These are phyloP conservation scores for Globisporangium spiculum DNA, from an alignment of 352 stramenopile genomes.

Conservation along the genomic window DNA sequence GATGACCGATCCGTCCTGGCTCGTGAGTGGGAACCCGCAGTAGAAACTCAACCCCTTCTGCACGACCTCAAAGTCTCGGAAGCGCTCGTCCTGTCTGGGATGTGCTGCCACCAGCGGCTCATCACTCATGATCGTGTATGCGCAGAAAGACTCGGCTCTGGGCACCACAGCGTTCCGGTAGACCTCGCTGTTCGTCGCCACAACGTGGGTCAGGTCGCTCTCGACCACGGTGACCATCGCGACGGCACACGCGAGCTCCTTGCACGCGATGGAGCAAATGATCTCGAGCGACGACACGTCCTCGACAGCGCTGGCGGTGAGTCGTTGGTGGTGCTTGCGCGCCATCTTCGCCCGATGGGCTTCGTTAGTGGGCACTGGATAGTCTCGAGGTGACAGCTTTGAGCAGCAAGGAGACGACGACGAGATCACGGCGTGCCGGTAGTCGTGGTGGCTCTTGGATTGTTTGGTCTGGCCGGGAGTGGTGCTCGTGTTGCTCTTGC, in stretches of 20 bases:
- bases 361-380: slow-evolving; percentile 7
- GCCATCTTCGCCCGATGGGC: slow-evolving; percentile 19
- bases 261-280: slow-evolving; percentile 22
- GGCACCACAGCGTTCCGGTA: slow-evolving; percentile 10
- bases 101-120: slow-evolving; percentile 12
- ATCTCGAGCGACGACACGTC: slow-evolving; percentile 24
- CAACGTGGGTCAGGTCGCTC: slow-evolving; percentile 11
- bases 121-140: slow-evolving; percentile 15
- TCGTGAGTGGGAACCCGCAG: slow-evolving; percentile 21
- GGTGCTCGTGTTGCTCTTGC: background rate
- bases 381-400: background rate
- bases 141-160: slow-evolving; percentile 16
- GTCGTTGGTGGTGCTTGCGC: slow-evolving; percentile 8
- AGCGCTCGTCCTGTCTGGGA: slow-evolving; percentile 16
- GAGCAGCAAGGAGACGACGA: background rate
- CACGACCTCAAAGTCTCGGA: slow-evolving; percentile 15
- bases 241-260: slow-evolving; percentile 15
- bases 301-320: background rate
- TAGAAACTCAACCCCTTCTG: slow-evolving; percentile 18
- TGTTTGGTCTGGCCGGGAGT: background rate
- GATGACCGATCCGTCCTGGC: slow-evolving; percentile 10
- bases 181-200: slow-evolving; percentile 16
- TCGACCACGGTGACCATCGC: slow-evolving; percentile 22
- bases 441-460: background rate
- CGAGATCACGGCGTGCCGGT: background rate